Evolutionary conservation across 176 grass and related monocot genomes (phyloP).

Genomic region (Eleusine indica): DNA sequence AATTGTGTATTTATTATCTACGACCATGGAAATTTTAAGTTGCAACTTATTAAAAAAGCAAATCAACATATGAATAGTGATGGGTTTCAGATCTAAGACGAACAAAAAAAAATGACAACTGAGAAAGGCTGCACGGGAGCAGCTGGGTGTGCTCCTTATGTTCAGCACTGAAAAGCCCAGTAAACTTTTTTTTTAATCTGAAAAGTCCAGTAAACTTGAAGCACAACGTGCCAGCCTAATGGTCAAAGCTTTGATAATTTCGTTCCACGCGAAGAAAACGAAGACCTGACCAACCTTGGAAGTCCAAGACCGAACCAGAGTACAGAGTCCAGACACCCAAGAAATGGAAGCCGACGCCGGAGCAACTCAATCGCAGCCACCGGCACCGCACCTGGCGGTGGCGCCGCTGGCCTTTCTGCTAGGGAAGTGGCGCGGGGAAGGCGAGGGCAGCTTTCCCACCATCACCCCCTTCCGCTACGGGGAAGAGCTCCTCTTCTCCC

Average conservation of each 20-base stretch:
- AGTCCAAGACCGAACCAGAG: conserved; percentile 30
- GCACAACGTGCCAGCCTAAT: neutral
- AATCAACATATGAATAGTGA: too few species aligned
- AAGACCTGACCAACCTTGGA: neutral
- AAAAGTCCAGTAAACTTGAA: neutral
- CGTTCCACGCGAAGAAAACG: conserved; percentile 8
- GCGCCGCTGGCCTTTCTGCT: conserved; percentile 66
- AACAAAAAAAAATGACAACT: too few species aligned
- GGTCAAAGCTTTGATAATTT: neutral
- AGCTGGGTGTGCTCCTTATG: too few species aligned
- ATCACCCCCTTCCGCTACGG: conserved; percentile 88
- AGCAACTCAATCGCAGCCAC: conserved; percentile 32
- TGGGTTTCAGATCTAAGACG: too few species aligned
- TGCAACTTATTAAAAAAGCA: too few species aligned
- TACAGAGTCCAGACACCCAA: neutral
- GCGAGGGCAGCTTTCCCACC: conserved; percentile 79
- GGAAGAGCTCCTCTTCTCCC: conserved; percentile 88
- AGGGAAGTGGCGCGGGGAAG: conserved; percentile 79
- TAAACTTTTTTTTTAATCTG: too few species aligned
- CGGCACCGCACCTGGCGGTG: conserved; percentile 63
- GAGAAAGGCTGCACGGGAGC: too few species aligned
- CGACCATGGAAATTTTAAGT: too few species aligned
- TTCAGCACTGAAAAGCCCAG: too few species aligned
- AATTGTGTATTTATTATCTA: too few species aligned
- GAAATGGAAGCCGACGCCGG: conserved; percentile 44